Percentiles rank a stretch among this genome's conserved stretches.
phyloP scores from a whole-genome alignment of 2,329 filamentous ascomycete genomes.

The Cladobotryum protrusum region DNA sequence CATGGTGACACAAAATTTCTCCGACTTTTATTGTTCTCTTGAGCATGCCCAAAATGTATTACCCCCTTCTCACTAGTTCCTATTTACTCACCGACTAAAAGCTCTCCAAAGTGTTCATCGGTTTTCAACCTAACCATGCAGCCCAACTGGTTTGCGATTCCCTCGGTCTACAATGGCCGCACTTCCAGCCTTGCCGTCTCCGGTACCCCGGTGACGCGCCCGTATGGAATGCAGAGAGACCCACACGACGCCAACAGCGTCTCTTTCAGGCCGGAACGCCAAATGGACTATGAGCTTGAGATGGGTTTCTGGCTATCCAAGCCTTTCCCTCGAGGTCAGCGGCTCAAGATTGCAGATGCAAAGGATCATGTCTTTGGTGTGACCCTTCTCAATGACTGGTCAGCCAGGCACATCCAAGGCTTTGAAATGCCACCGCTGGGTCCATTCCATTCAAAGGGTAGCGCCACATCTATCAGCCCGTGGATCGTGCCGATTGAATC shows the following conservation, averaged over 20 bases:
- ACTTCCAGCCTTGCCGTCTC: conserved; percentile 66
- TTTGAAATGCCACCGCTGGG: conserved; percentile 52
- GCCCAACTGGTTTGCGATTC: conserved; percentile 63
- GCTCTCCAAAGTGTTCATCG: not conserved
- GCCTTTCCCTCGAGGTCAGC: conserved; percentile 53
- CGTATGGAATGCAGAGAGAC: conserved; percentile 53
- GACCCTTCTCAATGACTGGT: conserved; percentile 56
- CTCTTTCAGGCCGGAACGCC: not conserved
- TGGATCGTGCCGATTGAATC: conserved; percentile 54
- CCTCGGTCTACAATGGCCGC: conserved; percentile 68
- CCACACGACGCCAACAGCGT: not conserved
- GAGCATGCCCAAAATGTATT: not conserved
- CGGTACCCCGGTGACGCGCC: conserved; percentile 59
- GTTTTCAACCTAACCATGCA: not conserved
- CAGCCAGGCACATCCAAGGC: conserved; percentile 49
- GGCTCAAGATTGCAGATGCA: conserved; percentile 55
- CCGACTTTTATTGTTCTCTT: not conserved
- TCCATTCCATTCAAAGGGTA: conserved; percentile 52
- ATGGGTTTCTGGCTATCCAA: conserved; percentile 62
- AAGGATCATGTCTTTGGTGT: conserved; percentile 64
- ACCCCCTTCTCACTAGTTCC: no score
- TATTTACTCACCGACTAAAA: not conserved
- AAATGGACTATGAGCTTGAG: conserved; percentile 65
- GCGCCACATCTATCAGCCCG: conserved; percentile 48
- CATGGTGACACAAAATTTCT: not conserved